phyloP scores from a whole-genome alignment of 768 basidiomycete species.

The Rickenella mellea region DNA sequence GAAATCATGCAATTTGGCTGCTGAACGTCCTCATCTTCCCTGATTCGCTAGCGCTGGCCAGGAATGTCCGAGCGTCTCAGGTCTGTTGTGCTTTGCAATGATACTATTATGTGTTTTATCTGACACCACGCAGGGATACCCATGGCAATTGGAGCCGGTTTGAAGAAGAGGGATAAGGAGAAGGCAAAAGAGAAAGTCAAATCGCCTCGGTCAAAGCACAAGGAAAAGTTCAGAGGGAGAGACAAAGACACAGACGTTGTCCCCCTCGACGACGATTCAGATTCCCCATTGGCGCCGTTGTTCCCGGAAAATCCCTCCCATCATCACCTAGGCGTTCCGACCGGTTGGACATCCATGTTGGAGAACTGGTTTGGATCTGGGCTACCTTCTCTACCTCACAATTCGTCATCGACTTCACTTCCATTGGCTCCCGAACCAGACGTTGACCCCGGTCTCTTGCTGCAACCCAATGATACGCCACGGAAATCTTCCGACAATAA shows the following conservation, averaged over 20 bases:
- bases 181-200: slow-evolving; percentile 26
- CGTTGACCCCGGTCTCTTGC: too few species aligned
- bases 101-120: not conserved
- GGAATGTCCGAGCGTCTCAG: slow-evolving; percentile 77
- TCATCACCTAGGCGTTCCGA: slow-evolving; percentile 12
- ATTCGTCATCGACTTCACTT: not conserved
- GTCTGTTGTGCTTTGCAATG: slow-evolving; percentile 21
- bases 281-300: too few species aligned
- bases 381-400: too few species aligned
- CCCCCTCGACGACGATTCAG: slow-evolving; percentile 15
- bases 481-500: slow-evolving; percentile 24
- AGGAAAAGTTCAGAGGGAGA: too few species aligned
- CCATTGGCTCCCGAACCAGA: too few species aligned
- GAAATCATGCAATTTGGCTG: not conserved
- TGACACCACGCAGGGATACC: slow-evolving; percentile 46
- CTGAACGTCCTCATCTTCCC: slow-evolving; percentile 6
- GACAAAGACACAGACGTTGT: too few species aligned
- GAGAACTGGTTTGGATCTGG: slow-evolving; percentile 62
- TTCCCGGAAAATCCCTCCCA: too few species aligned
- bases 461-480: too few species aligned
- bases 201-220: not conserved
- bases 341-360: slow-evolving; percentile 68
- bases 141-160: slow-evolving; percentile 68
- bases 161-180: slow-evolving; percentile 55
- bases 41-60: slow-evolving; percentile 49